Percentiles rank a stretch among this genome's conserved stretches.
phyloP scores from a whole-genome alignment of 805 yeast species.

The Kockiozyma suomiensis region DNA sequence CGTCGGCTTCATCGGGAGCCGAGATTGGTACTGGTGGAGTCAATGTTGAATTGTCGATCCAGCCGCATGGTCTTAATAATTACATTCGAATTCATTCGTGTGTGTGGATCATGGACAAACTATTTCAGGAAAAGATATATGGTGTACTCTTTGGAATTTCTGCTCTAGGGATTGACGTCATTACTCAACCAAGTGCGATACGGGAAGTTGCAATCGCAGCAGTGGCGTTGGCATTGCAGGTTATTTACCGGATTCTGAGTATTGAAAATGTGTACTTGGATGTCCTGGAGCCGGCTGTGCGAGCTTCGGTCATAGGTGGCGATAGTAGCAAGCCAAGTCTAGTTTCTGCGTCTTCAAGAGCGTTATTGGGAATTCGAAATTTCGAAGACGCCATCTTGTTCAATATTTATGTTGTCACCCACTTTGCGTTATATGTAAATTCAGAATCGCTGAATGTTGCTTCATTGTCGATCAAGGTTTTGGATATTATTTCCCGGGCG shows the following conservation, averaged over 20 bases:
- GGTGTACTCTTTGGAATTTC: conserved; percentile 59
- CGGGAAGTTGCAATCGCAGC: conserved; percentile 31
- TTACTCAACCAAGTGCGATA: conserved; percentile 44
- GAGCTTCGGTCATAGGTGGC: conserved; percentile 1
- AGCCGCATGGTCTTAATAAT: conserved; percentile 49
- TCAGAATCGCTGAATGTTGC: conserved; percentile 46
- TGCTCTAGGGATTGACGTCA: conserved; percentile 60
- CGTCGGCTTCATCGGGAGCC: conserved; percentile 51
- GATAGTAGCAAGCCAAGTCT: background rate
- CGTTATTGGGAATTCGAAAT: conserved; percentile 46
- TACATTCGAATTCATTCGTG: conserved; percentile 72
- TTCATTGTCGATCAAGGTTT: conserved; percentile 58
- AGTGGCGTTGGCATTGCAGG: conserved; percentile 48
- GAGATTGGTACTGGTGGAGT: conserved; percentile 36
- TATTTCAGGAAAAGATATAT: conserved; percentile 64
- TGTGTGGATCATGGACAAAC: conserved; percentile 59
- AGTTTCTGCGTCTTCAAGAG: conserved; percentile 56
- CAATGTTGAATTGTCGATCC: conserved; percentile 54
- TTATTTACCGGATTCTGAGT: conserved; percentile 52
- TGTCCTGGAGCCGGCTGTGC: conserved; percentile 50
- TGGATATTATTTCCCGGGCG: conserved; percentile 54
- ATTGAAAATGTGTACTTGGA: conserved; percentile 64
- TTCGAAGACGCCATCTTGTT: conserved; percentile 73
- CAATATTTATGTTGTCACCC: conserved; percentile 71
- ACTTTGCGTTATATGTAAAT: conserved; percentile 75